Conservation (phyloP, 1,284 basidiomycete species). For the Cryptococcus hybrid region DNA sequence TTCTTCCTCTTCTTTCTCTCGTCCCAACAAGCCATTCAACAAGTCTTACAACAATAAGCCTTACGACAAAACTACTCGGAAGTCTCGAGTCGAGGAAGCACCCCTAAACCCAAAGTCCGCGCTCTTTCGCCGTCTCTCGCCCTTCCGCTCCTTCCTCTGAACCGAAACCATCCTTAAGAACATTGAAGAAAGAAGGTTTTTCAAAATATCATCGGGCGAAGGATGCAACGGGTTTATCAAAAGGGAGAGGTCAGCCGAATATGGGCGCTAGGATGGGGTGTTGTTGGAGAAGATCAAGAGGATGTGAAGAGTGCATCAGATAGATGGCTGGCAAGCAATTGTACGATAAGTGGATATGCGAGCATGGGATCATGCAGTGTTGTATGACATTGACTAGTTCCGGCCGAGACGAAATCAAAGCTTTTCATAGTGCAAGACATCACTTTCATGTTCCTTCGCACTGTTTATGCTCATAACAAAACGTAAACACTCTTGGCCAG, state of each 20-base stretch:
- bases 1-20: neutral
- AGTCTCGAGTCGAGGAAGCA: neutral
- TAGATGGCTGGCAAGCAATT: no score
- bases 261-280: constrained; percentile 50
- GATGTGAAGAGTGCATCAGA: neutral
- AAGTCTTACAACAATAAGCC: neutral
- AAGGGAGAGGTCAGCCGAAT: constrained; percentile 46
- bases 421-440: no score
- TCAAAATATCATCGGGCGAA: constrained; percentile 30
- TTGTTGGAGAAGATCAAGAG: constrained; percentile 50
- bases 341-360: no score
- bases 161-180: constrained; percentile 4
- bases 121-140: constrained; percentile 20
- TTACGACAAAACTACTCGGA: neutral
- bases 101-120: constrained; percentile 7
- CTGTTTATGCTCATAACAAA: no score
- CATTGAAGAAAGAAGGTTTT: constrained; percentile 6
- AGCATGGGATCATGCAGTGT: no score
- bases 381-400: no score
- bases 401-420: no score
- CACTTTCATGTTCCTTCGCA: no score
- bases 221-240: neutral
- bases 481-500: no score
- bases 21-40: neutral
- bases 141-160: neutral